These are phyloP conservation scores for Amanita muscaria DNA, from an alignment of 768 basidiomycete species.

Conservation along the genomic window DNA sequence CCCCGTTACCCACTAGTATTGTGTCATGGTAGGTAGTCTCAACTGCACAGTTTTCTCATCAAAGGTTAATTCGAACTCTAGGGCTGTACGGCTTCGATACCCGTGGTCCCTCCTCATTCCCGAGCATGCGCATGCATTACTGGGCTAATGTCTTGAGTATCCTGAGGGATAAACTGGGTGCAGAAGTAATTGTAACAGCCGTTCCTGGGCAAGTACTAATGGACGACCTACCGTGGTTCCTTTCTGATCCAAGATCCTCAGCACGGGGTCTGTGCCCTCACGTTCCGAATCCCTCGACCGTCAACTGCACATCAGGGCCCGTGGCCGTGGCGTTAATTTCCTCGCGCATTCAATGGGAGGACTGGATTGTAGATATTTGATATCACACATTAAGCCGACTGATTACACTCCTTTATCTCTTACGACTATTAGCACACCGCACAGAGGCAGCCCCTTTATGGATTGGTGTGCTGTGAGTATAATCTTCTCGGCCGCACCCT, in stretches of 20 bases:
- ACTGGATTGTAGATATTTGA: constrained; percentile 88
- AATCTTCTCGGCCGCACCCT: not conserved
- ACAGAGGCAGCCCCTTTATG: constrained; percentile 97
- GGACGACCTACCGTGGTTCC: not conserved
- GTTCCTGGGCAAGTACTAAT: constrained; percentile 71
- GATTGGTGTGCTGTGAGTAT: constrained; percentile 87
- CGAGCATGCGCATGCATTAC: constrained; percentile 82
- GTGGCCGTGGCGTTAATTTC: constrained; percentile 81
- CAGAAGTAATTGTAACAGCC: constrained; percentile 91
- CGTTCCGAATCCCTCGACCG: constrained; percentile 71
- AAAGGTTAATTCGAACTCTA: constrained; percentile 19
- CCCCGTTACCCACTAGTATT: constrained; percentile 89
- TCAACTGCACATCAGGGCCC: constrained; percentile 55
- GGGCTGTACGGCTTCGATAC: constrained; percentile 95
- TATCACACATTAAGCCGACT: constrained; percentile 72
- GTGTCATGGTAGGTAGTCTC: constrained; percentile 71
- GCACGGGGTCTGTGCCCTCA: constrained; percentile 83
- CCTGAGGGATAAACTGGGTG: constrained; percentile 72
- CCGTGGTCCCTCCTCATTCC: constrained; percentile 73
- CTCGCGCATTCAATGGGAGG: constrained; percentile 98
- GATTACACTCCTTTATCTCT: constrained; percentile 83
- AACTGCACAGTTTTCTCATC: not conserved
- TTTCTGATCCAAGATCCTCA: constrained; percentile 22
- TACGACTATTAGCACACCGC: constrained; percentile 87
- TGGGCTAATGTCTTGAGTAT: constrained; percentile 86